Evolutionary conservation across 176 grass and related monocot genomes (phyloP).

Genomic region (Carex kokanica): DNA sequence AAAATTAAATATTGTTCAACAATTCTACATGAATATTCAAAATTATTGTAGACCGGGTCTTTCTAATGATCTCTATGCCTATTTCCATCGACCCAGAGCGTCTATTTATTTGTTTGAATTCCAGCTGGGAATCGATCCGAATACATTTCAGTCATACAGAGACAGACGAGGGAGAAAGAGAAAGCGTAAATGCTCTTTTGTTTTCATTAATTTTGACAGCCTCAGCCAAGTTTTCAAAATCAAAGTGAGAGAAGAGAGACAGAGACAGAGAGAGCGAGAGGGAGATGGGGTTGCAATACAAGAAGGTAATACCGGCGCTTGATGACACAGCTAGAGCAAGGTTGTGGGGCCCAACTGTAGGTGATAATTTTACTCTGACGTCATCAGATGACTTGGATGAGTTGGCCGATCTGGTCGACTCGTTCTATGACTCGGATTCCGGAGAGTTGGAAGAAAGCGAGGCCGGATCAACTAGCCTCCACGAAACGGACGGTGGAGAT

Average conservation of each 20-base stretch:
- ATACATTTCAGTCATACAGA: too few relatives aligned
- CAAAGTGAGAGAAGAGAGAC: too few relatives aligned
- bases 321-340: conserved; percentile 59
- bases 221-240: not conserved
- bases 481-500: not conserved
- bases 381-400: conserved; percentile 34
- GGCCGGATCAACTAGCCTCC: not conserved
- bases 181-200: not conserved
- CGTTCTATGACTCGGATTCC: conserved; percentile 58
- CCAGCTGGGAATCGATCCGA: not conserved
- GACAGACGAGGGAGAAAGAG: not conserved
- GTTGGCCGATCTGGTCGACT: conserved; percentile 54
- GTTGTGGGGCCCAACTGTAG: conserved; percentile 31
- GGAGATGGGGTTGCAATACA: conserved; percentile 32
- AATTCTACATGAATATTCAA: not conserved
- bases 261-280: not conserved
- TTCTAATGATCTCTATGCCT: not conserved
- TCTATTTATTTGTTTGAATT: conserved; percentile 9
- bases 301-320: conserved; percentile 43
- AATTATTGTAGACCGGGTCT: not conserved
- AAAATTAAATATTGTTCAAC: not conserved
- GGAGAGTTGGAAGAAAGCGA: conserved; percentile 18
- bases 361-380: conserved; percentile 1
- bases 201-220: too few relatives aligned
- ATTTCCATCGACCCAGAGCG: not conserved